Conservation (phyloP, 2,329 filamentous ascomycete species). For the Aspergillus spinulosporus region DNA sequence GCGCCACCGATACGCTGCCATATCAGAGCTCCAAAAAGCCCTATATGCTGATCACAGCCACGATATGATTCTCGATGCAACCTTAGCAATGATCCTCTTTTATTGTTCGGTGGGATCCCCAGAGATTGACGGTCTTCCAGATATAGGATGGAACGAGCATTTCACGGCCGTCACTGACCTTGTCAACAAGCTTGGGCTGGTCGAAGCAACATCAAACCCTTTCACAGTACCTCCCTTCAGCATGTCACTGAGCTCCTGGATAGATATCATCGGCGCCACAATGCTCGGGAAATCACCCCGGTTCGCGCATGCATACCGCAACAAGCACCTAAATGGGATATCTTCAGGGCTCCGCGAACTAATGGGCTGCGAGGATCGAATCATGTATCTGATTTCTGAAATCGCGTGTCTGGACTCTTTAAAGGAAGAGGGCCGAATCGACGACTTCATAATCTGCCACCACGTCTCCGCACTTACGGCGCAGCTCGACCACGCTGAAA, state of each 20-base stretch:
- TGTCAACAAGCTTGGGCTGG: conserved; percentile 79
- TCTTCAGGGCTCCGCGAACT: conserved; percentile 78
- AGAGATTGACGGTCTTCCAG: conserved; percentile 72
- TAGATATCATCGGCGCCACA: conserved; percentile 90
- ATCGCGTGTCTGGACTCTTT: conserved; percentile 96
- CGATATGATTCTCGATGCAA: conserved; percentile 83
- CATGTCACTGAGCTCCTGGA: conserved; percentile 86
- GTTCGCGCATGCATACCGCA: conserved; percentile 88
- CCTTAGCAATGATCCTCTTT: conserved; percentile 92
- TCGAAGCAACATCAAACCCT: conserved; percentile 54
- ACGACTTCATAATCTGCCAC: conserved; percentile 78
- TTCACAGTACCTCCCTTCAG: conserved; percentile 75
- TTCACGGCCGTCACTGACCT: conserved; percentile 88
- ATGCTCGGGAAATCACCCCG: conserved; percentile 82
- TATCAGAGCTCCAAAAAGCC: conserved; percentile 78
- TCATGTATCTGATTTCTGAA: conserved; percentile 98
- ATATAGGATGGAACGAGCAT: conserved; percentile 95
- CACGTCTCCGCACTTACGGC: conserved; percentile 84
- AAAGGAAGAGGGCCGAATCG: conserved; percentile 68
- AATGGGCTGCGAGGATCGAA: conserved; percentile 94
- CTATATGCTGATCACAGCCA: conserved; percentile 78
- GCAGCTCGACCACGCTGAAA: conserved; percentile 63
- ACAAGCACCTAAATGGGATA: conserved; percentile 71
- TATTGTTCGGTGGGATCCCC: conserved; percentile 84
- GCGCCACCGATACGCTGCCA: conserved; percentile 82